Base-by-base conservation (phyloP, 345 rosid species). In the Hirschfeldia incana region DNA sequence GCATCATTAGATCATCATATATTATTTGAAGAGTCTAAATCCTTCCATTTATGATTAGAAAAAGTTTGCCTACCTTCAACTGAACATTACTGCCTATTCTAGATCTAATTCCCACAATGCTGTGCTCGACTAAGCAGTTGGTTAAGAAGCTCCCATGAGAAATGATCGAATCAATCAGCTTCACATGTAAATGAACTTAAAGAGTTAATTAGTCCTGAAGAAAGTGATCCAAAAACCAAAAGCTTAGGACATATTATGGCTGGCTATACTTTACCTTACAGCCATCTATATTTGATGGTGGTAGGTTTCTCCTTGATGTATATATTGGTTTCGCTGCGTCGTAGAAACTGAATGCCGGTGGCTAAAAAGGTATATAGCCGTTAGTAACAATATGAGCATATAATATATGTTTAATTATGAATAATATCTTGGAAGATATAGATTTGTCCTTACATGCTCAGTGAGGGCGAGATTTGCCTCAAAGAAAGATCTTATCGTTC, bases 401-500 rank as follows among this genome's bases (percentile, higher is more conserved):
- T 11, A 49, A 27, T 75, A 64, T 27, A 26, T 42, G 44, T 51
- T 5, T 37, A 27, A 68, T 46, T 62, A 7, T 61, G 37, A 69
- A 36, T 15, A 65, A 42, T 58, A 21, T 55, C 37, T 53, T 53
- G 78, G 65, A 29, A 29, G 32, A 59, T 57, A 16, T 13, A 10
- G 26, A 66, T 42, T 73, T 65, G 7, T 53, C 73, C 90, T 88
- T 86, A 94, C 98, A 85, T 94, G 97, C 77, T 85, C 93, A 17
- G 97, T 91, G 69, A 94, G 92, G 67, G 97, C 97, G 70, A 94
- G 97, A 81, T 92, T 94, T 78, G 97, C 97, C 78, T 88, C 88
- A 60, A 94, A 94, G 90, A 92, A 94, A 68, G 98, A 94, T 88
- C 94, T 84, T 87, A 94, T 91, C 6, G 97, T 94, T 79, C 98